Evolutionary conservation across 2,329 filamentous ascomycete genomes (phyloP).

Genomic region (Colletotrichum tofieldiae): DNA sequence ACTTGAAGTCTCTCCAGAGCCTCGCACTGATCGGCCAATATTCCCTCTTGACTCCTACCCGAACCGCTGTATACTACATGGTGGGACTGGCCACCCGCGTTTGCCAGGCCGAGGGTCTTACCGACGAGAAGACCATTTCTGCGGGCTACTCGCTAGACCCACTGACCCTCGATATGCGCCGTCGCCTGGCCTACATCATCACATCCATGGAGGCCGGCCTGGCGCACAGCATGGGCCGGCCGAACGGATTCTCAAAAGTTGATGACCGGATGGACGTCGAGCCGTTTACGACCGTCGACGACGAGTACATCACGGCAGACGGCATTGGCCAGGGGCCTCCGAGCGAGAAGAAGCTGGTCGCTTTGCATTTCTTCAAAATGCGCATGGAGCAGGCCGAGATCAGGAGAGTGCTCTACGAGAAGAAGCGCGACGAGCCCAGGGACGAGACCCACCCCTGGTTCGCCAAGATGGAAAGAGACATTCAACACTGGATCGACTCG

Average conservation of each 20-base stretch:
- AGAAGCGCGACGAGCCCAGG: conserved; percentile 82
- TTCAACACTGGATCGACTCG: conserved; percentile 84
- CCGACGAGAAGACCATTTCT: conserved; percentile 89
- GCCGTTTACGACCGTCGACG: conserved; percentile 87
- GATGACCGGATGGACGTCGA: conserved; percentile 88
- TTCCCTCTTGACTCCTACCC: conserved; percentile 90
- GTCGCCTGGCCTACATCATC: conserved; percentile 90
- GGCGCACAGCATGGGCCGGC: conserved; percentile 89
- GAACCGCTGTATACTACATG: conserved; percentile 94
- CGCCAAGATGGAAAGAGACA: conserved; percentile 80
- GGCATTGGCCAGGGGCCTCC: conserved; percentile 81
- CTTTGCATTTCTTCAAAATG: conserved; percentile 96
- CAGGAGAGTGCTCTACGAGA: conserved; percentile 86
- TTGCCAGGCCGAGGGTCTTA: conserved; percentile 89
- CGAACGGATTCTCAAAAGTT: conserved; percentile 86
- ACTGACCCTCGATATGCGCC: conserved; percentile 89
- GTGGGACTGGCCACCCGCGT: conserved; percentile 90
- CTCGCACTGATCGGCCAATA: conserved; percentile 91
- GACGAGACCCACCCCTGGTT: conserved; percentile 93
- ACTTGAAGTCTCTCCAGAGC: conserved; percentile 91
- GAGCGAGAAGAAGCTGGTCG: conserved; percentile 87
- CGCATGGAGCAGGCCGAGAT: conserved; percentile 90
- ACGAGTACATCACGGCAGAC: conserved; percentile 84
- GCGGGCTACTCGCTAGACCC: conserved; percentile 76
- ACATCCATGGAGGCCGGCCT: conserved; percentile 91